Evolutionary conservation across 2,329 filamentous ascomycete genomes (phyloP), one percentile per base, ranked within the genome.

Genomic region (Penicillium janthinellum): DNA sequence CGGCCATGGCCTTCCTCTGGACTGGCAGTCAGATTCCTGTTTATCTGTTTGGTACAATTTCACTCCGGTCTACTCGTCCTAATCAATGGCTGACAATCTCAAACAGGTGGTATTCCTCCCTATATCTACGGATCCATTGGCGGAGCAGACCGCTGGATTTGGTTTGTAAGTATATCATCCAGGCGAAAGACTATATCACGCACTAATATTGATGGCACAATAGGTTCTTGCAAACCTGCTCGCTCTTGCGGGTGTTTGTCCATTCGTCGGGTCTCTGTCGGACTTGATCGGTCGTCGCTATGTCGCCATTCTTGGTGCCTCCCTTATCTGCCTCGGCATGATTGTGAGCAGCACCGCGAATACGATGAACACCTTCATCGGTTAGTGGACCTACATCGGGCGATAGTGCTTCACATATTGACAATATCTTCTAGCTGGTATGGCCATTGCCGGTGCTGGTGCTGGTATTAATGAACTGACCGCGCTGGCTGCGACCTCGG

Each of bases 401-500:
- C 10, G 20, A 38, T 45, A 3, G 37, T 12, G 52, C 7, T 44
- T 25, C 38, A 41, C 10, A 15, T 34, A 22, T 10, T 17, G 14
- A 57, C 41, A 11, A 11, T 15, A 47, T 38, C 54, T 12, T 35
- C 45, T 51, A 84, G 83, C 71, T 51, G 81, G 82, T 44, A 84
- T 83, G 81, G 81, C 82, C 2, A 79, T 90, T 63, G 82, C 87
- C 10, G 88, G 88, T 1, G 77, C 85, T 5, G 88, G 88, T 37
- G 87, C 87, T 11, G 88, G 88, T 14, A 82, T 90, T 61, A 87
- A 87, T 64, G 88, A 90, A 71, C 77, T 90, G 37, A 90, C 86
- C 5, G 87, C 88, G 4, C 78, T 91, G 8, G 87, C 88, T 31
- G 88, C 83, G 37, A 88, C 87, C 1, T 86, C 86, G 2, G 88